Evolutionary conservation across 139 green algal species (phyloP).

Genomic region (Ostreobium quekettii): DNA sequence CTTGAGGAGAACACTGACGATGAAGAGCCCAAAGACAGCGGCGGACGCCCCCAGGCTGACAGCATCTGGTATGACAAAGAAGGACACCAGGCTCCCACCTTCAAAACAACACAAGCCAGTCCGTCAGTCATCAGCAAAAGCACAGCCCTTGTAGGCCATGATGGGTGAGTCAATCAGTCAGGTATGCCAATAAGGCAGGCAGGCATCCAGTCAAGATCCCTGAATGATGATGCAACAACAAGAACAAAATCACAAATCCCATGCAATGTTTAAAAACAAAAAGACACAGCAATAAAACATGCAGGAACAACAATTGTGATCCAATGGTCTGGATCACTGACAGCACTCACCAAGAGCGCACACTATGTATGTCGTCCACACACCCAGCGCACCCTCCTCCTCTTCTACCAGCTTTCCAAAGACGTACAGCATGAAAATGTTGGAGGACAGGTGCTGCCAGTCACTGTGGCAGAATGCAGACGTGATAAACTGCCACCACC

Average conservation of each 20-base stretch:
- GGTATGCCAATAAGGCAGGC: no score
- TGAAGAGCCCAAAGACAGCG: slow-evolving; percentile 86
- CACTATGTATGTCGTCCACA: slow-evolving; percentile 51
- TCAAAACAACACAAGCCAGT: no score
- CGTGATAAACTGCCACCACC: slow-evolving; percentile 28
- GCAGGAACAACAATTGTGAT: no score
- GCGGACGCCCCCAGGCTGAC: slow-evolving; percentile 54
- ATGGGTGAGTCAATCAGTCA: no score
- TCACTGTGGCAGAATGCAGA: slow-evolving; percentile 38
- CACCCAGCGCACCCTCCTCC: slow-evolving; percentile 46
- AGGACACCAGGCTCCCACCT: slow-evolving; percentile 11
- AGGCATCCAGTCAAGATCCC: no score
- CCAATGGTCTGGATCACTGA: no score
- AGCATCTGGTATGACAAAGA: slow-evolving; percentile 8
- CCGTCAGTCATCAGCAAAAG: no score
- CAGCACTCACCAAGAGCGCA: slow-evolving; percentile 40
- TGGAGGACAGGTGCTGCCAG: slow-evolving; percentile 43
- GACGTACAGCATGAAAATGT: slow-evolving; percentile 61
- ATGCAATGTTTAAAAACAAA: no score
- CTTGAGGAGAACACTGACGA: slow-evolving; percentile 54
- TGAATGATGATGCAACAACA: no score
- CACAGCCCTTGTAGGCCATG: no score
- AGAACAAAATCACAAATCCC: no score
- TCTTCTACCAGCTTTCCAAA: slow-evolving; percentile 67
- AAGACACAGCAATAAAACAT: no score